These are phyloP conservation scores for Danielia oregonensis DNA, from an alignment of 805 yeast genomes.

Conservation along the genomic window DNA sequence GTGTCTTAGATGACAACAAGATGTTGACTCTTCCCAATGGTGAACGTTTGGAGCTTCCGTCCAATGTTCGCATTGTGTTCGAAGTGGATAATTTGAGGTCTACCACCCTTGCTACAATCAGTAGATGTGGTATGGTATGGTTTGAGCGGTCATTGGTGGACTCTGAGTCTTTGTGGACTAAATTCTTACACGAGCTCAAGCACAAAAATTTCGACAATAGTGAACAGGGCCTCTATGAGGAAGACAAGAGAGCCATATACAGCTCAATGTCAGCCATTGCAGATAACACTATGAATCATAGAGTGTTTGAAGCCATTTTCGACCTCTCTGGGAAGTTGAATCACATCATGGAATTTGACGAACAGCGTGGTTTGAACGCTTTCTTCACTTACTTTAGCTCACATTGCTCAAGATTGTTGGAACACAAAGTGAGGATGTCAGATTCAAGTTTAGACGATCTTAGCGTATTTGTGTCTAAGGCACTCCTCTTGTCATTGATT, in stretches of 20 bases:
- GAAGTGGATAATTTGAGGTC: constrained; percentile 65
- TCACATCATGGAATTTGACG: constrained; percentile 53
- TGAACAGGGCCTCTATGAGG: constrained; percentile 6
- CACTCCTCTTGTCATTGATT: constrained; percentile 35
- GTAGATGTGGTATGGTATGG: constrained; percentile 90
- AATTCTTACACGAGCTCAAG: constrained; percentile 6
- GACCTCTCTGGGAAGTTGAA: constrained; percentile 20
- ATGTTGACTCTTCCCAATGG: constrained; percentile 84
- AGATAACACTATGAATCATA: background rate
- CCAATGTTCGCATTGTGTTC: constrained; percentile 62
- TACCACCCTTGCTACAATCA: constrained; percentile 89
- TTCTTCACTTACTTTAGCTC: constrained; percentile 38
- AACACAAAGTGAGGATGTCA: constrained; percentile 6
- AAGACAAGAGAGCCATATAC: constrained; percentile 9
- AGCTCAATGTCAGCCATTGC: constrained; percentile 8
- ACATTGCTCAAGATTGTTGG: constrained; percentile 24
- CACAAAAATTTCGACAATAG: background rate
- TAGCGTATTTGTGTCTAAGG: constrained; percentile 26
- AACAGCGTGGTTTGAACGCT: constrained; percentile 33
- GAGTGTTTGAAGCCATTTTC: constrained; percentile 14
- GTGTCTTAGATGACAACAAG: constrained; percentile 86
- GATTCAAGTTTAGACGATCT: background rate
- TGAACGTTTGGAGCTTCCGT: constrained; percentile 69
- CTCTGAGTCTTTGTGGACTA: constrained; percentile 13
- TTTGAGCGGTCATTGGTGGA: constrained; percentile 38